phyloP scores from a whole-genome alignment of 345 rosid genomes.

The Populus nigra region DNA sequence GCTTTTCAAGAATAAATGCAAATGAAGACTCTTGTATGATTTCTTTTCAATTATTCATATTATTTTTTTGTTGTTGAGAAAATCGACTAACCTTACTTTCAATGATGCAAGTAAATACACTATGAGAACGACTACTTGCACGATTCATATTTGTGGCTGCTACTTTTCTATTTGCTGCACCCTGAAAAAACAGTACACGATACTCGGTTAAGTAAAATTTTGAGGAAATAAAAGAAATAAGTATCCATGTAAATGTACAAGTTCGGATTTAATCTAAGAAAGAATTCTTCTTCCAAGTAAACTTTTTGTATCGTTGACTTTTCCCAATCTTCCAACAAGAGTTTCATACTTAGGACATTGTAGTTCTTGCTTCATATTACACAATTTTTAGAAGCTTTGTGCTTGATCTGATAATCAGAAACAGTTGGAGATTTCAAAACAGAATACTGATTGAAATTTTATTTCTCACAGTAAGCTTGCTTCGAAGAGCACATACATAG shows the following conservation, averaged over 20 bases:
- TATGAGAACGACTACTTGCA: constrained; percentile 98
- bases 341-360: background rate
- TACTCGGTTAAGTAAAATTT: background rate
- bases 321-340: background rate
- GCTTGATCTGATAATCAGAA: background rate
- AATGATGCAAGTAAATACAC: constrained; percentile 91
- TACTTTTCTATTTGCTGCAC: constrained; percentile 94
- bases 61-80: no score
- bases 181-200: constrained; percentile 43
- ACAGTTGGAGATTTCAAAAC: background rate
- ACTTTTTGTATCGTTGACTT: background rate
- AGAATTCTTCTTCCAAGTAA: background rate
- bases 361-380: background rate
- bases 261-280: background rate
- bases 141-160: constrained; percentile 98
- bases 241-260: background rate
- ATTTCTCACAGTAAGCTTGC: background rate
- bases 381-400: background rate
- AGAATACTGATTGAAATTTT: background rate
- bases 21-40: background rate
- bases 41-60: background rate
- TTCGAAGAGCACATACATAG: constrained; percentile 7
- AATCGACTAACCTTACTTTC: constrained; percentile 73
- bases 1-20: background rate
- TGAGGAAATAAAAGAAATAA: background rate